A percentile compares a stretch with the other conserved stretches of the same genome.
Evolutionary conservation across 495 filamentous ascomycete species (phyloP).

Genomic region (Penicillium odoratum): DNA sequence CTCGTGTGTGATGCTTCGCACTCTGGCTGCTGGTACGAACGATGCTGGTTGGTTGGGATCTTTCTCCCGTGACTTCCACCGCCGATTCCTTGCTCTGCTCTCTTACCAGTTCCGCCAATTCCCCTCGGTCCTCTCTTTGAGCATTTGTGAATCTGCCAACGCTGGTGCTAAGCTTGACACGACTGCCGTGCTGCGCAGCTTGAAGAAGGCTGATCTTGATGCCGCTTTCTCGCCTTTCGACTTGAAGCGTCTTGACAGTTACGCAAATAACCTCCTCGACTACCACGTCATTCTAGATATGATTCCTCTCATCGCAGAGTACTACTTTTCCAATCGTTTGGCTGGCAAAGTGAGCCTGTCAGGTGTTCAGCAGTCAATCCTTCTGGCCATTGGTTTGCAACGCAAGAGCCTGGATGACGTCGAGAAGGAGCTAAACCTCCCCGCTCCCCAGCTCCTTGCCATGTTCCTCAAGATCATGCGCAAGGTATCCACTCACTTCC

Average conservation of each 20-base stretch:
- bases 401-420: constrained; percentile 79
- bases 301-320: constrained; percentile 72
- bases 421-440: constrained; percentile 75
- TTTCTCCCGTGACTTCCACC: constrained; percentile 90
- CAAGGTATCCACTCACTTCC: constrained; percentile 78
- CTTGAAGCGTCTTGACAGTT: constrained; percentile 89
- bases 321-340: constrained; percentile 81
- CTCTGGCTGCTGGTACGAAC: constrained; percentile 56
- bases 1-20: constrained; percentile 93
- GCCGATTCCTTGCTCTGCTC: constrained; percentile 80
- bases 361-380: constrained; percentile 77
- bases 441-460: constrained; percentile 78
- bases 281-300: constrained; percentile 97
- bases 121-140: constrained; percentile 75
- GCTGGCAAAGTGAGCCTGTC: constrained; percentile 64
- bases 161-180: constrained; percentile 63
- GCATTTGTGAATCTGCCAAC: constrained; percentile 83
- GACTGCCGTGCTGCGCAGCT: constrained; percentile 45
- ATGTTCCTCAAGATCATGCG: constrained; percentile 97
- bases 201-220: constrained; percentile 75
- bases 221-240: constrained; percentile 82
- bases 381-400: constrained; percentile 87
- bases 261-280: constrained; percentile 94
- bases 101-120: constrained; percentile 92
- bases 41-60: constrained; percentile 84